Base-by-base conservation (phyloP, 2,329 filamentous ascomycete genomes). In the Passalora sequoiae region DNA sequence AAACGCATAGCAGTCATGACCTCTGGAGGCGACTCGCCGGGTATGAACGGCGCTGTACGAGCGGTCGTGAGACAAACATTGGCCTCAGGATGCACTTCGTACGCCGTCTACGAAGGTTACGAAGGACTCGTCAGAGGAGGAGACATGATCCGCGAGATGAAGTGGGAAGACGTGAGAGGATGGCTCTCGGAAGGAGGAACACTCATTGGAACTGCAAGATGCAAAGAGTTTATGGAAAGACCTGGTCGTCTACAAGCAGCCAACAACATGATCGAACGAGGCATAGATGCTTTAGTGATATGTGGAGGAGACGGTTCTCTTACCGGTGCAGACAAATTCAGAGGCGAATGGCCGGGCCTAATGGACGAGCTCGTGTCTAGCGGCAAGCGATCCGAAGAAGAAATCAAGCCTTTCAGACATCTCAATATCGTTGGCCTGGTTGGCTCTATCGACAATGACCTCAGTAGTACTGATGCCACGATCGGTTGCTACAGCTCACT, bases 391-490 rank as follows among this genome's bases (percentile, higher is more conserved):
- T 83, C 79, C 71, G 31, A 77, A 46, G 41, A 83, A 44, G 83
- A 95, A 63, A 70, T 87, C 46, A 73, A 80, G 33, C 84, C 86
- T 2, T 94, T 88, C 74, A 77, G 78, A 60, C 81, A 94, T 56
- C 78, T 98, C 61, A 98, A 97, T 69, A 95, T 98, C 55, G 91
- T 97, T 41, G 92, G 92, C 36, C 74, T 97, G 39, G 92, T 98
- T 20, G 92, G 92, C 45, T 95, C 89, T 41, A 98, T 98, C 62
- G 92, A 98, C 75, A 98, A 98, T 64, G 92, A 98, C 63, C 84
- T 98, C 69, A 94, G 89, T 38, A 88, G 88, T 53, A 98, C 92
- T 9, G 92, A 98, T 67, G 91, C 92, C 46, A 98, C 92, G 22
- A 96, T 98, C 64, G 92, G 92, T 43, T 94, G 87, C 66, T 97